A percentile compares a stretch with the other conserved stretches of the same genome.
Evolutionary conservation across 192 early-diverging fungal genomes (phyloP).

Genomic region (Mortierella antarctica): DNA sequence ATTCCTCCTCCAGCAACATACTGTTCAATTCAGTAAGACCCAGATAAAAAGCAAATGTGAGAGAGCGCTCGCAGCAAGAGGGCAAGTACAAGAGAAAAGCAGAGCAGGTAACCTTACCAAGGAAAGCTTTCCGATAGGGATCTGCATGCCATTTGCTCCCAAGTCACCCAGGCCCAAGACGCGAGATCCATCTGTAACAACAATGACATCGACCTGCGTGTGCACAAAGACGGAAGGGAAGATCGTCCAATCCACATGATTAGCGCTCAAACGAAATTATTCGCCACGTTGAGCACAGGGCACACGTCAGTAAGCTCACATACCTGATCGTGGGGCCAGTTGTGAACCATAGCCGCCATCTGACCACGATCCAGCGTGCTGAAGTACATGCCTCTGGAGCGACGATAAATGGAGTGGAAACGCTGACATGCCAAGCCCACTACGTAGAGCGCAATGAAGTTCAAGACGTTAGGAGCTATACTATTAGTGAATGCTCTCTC

Average conservation of each 20-base stretch:
- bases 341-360: constrained; percentile 67
- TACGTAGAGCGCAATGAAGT: constrained; percentile 9
- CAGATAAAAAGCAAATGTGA: neutral
- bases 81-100: neutral
- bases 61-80: neutral
- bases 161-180: constrained; percentile 95
- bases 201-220: constrained; percentile 58
- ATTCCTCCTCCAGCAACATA: constrained; percentile 91
- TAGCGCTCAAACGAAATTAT: constrained; percentile 3
- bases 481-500: no score
- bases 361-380: constrained; percentile 60
- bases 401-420: constrained; percentile 65
- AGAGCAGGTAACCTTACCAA: constrained; percentile 22
- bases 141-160: constrained; percentile 96
- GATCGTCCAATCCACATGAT: constrained; percentile 1
- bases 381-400: constrained; percentile 67
- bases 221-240: constrained; percentile 3
- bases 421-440: constrained; percentile 62
- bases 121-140: constrained; percentile 91
- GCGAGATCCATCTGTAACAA: constrained; percentile 96
- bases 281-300: constrained; percentile 23
- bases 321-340: constrained; percentile 69
- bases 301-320: constrained; percentile 12
- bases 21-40: constrained; percentile 57
- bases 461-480: neutral